Evolutionary conservation across 2,329 filamentous ascomycete genomes (phyloP).

Genomic region (Colletotrichum tropicicola): DNA sequence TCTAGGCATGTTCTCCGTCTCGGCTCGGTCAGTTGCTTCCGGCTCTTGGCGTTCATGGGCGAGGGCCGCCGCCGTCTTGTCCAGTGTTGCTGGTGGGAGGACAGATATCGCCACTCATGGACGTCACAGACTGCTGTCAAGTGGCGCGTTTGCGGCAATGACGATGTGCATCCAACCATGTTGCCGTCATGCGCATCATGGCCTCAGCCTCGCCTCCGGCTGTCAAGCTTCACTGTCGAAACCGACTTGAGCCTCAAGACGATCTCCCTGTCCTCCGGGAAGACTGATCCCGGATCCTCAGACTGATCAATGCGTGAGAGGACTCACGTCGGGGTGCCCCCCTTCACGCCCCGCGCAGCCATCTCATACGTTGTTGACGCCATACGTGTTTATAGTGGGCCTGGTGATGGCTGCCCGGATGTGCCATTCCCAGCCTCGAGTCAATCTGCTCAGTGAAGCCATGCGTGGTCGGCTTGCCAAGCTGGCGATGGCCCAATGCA

Average conservation of each 20-base stretch:
- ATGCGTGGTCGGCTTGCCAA: slow-evolving; percentile 14
- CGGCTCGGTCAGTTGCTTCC: slow-evolving; percentile 1
- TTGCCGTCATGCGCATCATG: background rate
- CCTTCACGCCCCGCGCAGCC: background rate
- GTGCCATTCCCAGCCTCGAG: background rate
- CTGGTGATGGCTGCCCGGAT: background rate
- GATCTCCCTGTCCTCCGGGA: slow-evolving; percentile 19
- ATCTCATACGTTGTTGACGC: slow-evolving; percentile 12
- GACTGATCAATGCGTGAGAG: slow-evolving; percentile 22
- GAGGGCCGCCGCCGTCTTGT: background rate
- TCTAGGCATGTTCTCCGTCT: slow-evolving; percentile 6
- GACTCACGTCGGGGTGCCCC: background rate
- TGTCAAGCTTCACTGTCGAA: slow-evolving; percentile 1
- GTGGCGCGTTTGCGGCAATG: too few relatives aligned
- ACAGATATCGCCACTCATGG: background rate
- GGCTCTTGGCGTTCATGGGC: background rate
- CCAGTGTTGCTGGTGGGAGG: background rate
- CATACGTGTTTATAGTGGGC: slow-evolving; percentile 10
- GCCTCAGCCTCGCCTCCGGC: background rate
- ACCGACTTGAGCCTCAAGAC: slow-evolving; percentile 19
- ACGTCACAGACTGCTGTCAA: background rate
- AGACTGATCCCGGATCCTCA: slow-evolving; percentile 20
- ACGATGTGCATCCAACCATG: too few relatives aligned
- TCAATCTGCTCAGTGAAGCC: background rate
- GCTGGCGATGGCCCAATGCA: slow-evolving; percentile 8